Conservation (phyloP, 179 eudicot genomes). For the Silene noctiflora region DNA sequence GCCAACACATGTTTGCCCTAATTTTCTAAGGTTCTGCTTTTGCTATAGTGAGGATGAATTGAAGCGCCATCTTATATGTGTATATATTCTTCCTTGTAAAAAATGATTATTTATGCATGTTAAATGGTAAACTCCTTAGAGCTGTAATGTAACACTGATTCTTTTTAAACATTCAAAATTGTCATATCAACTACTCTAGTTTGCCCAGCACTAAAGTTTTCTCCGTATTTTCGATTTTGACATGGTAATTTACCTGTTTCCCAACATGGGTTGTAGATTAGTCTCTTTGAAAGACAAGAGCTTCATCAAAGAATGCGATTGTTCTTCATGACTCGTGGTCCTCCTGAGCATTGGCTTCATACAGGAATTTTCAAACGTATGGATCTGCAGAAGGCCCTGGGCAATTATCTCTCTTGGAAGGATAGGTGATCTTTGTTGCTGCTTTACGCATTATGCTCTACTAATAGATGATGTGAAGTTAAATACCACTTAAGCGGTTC, state of each 20-base stretch:
- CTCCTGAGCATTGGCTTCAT: slow-evolving; percentile 83
- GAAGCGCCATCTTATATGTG: not conserved
- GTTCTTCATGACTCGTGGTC: slow-evolving; percentile 59
- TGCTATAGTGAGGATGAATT: not conserved
- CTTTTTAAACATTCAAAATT: too few relatives aligned
- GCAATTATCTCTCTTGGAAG: slow-evolving; percentile 91
- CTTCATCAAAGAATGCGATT: slow-evolving; percentile 81
- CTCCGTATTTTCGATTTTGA: not conserved
- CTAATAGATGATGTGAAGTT: slow-evolving; percentile 8
- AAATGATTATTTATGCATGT: not conserved
- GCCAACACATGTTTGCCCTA: slow-evolving; percentile 1
- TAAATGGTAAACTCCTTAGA: not conserved
- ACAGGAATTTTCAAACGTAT: slow-evolving; percentile 69
- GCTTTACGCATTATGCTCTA: slow-evolving; percentile 9
- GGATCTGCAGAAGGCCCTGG: slow-evolving; percentile 91
- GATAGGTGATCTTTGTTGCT: slow-evolving; percentile 57
- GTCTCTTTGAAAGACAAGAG: slow-evolving; percentile 86
- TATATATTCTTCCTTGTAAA: not conserved
- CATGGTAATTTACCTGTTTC: not conserved
- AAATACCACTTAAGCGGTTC: not conserved
- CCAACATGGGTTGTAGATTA: slow-evolving; percentile 49
- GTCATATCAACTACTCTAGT: not conserved
- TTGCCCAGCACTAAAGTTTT: not conserved
- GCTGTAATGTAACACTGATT: not conserved
- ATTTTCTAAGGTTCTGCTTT: not conserved